Conservation (phyloP, 1,139 yeast genomes). For the Taiozyma sp. region DNA sequence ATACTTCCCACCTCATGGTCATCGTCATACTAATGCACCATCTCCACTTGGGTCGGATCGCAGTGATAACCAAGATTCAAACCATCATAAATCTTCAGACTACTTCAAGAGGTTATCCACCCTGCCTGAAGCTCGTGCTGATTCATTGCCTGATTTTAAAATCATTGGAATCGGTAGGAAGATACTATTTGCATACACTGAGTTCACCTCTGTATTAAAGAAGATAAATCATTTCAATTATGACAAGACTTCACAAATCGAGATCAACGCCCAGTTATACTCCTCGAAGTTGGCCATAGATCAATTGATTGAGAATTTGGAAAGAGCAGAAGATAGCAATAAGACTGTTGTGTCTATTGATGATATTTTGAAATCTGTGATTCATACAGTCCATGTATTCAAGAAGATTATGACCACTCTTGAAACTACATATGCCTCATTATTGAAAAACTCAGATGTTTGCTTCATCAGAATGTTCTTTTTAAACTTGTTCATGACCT, state of each 20-base stretch:
- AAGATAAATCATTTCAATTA: constrained; percentile 62
- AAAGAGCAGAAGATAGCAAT: constrained; percentile 42
- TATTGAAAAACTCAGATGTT: constrained; percentile 55
- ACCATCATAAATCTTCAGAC: constrained; percentile 45
- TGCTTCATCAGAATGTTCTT: constrained; percentile 70
- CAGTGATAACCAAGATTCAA: neutral
- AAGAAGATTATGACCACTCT: constrained; percentile 45
- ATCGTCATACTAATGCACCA: neutral
- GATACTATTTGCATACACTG: constrained; percentile 56
- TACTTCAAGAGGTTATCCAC: constrained; percentile 69
- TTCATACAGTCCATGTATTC: constrained; percentile 37
- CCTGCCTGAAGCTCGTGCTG: constrained; percentile 42
- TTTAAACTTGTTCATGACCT: constrained; percentile 65
- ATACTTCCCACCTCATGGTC: neutral
- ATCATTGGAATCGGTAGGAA: constrained; percentile 51
- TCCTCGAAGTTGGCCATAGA: constrained; percentile 56
- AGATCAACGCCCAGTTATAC: constrained; percentile 50
- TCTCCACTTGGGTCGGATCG: neutral
- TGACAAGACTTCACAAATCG: constrained; percentile 55
- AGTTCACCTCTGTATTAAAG: constrained; percentile 62
- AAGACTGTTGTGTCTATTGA: constrained; percentile 24
- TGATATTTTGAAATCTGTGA: constrained; percentile 30
- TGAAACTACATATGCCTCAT: constrained; percentile 40
- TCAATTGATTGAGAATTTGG: constrained; percentile 51
- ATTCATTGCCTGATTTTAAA: constrained; percentile 13